Base-by-base conservation (phyloP, 306 rosid genomes). In the Spatholobus suberectus region DNA sequence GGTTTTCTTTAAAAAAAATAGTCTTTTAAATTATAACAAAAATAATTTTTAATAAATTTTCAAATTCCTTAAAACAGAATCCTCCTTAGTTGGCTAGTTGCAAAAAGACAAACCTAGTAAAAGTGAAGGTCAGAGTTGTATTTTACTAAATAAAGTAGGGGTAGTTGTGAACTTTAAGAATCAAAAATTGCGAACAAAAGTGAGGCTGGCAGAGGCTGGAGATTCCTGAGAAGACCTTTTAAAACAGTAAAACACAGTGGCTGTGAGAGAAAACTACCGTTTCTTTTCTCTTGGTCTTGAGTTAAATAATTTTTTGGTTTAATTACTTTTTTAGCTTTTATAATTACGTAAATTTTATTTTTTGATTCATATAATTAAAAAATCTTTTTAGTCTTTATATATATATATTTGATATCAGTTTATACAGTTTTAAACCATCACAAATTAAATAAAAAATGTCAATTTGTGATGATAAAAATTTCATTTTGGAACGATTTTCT, bases 111-210 rank as follows among this genome's bases (percentile, higher is more conserved):
- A 35, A 29, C 34, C 21, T 20, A 17, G 76, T 59, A 38, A 79
- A 23, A 74, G 59, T 37, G 5, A 52, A 73, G 75, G 77, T 35
- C 68, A 80, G 1, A 21, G 10, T 70, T 26, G 77, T 83, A 26
- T 67, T 73, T 80, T 54, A 32, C 3, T 5, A 55, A 38, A 74
- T 81, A 74, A 34, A 35, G 7, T 3, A 76, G 24, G 80, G 82
- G 82, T 67, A 68, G 59, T 70, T 58, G n/a, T 70, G 84, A 76
- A 79, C 66, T 77, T 72, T 9, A 18, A 59, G 34, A 69, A 47
- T 41, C 5, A 11, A 44, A 77, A 82, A 55, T 38, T 81, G 20
- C 35, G n/a, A 65, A 62, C 77, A 66, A 35, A 14, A 38, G 10
- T 17, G 41, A n/a, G 13, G 67, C 75, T 86, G 82, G 68, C 69